phyloP scores from a whole-genome alignment of 1,284 basidiomycete species.

The Trametes polyzona region DNA sequence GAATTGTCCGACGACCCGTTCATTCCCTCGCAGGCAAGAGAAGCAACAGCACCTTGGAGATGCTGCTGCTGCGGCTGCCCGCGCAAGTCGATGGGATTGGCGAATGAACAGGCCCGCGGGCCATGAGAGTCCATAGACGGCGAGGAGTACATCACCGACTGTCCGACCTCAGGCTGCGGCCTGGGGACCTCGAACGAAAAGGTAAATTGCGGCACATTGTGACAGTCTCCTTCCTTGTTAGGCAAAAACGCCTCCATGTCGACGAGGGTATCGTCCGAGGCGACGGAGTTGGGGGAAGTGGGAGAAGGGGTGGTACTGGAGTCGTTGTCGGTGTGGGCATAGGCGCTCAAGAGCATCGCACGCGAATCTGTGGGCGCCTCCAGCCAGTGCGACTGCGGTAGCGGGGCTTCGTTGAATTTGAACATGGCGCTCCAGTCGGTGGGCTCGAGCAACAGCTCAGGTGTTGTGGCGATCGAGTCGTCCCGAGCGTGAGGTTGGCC shows the following conservation, averaged over 20 bases:
- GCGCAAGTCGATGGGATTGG: too few species aligned
- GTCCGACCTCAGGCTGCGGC: background rate
- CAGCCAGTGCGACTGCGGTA: too few species aligned
- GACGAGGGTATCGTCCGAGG: background rate
- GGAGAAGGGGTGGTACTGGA: too few species aligned
- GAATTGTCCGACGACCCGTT: background rate
- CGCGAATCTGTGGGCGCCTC: too few species aligned
- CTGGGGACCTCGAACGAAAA: background rate
- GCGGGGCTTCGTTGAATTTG: too few species aligned
- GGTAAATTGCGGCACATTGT: background rate
- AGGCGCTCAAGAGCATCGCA: too few species aligned
- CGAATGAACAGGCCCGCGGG: background rate
- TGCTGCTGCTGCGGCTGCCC: conserved; percentile 14
- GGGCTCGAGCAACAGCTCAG: too few species aligned
- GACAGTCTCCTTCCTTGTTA: background rate
- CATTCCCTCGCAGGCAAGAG: background rate
- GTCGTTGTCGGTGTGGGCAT: too few species aligned
- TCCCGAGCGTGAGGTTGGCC: too few species aligned
- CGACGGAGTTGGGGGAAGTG: too few species aligned
- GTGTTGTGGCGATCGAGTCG: too few species aligned
- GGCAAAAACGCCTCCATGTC: background rate
- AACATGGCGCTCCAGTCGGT: too few species aligned
- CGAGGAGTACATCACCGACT: background rate
- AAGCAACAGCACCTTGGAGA: conserved; percentile 4
- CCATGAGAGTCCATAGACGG: background rate